Percentiles rank a stretch among this genome's conserved stretches.
Evolutionary conservation across 768 basidiomycete species (phyloP).

Genomic region (Panaeolus cyanescens): DNA sequence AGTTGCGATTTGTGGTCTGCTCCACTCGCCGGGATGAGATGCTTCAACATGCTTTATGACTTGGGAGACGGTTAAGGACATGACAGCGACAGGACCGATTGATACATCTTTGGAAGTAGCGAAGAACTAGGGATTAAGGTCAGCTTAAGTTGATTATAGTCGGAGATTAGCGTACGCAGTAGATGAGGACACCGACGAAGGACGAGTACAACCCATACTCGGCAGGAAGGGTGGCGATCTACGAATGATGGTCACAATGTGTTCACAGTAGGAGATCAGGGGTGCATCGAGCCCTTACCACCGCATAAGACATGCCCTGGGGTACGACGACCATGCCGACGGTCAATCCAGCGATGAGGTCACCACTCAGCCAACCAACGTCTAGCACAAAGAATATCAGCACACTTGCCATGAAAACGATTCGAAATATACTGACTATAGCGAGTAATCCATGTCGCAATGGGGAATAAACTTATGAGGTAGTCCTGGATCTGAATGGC

Average conservation of each 20-base stretch:
- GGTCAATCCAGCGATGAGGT: conserved; percentile 88
- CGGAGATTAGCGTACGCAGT: conserved; percentile 58
- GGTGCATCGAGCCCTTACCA: conserved; percentile 37
- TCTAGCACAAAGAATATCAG: conserved; percentile 41
- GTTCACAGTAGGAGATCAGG: neutral
- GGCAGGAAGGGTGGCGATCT: conserved; percentile 83
- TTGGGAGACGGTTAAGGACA: conserved; percentile 87
- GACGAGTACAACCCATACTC: conserved; percentile 95
- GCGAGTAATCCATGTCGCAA: conserved; percentile 80
- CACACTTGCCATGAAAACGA: neutral
- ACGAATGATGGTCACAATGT: neutral
- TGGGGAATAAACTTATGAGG: conserved; percentile 77
- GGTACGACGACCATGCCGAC: conserved; percentile 96
- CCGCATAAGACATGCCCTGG: conserved; percentile 89
- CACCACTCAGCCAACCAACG: conserved; percentile 79
- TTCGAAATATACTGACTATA: conserved; percentile 62
- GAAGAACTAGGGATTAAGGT: conserved; percentile 62
- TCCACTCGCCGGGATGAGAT: conserved; percentile 57
- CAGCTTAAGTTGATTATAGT: neutral
- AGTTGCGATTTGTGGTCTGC: conserved; percentile 77
- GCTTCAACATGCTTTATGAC: conserved; percentile 71
- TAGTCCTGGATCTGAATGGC: conserved; percentile 57
- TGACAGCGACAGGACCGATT: conserved; percentile 99
- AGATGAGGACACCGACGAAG: conserved; percentile 84
- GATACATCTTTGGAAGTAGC: conserved; percentile 98